Evolutionary conservation across 2,329 filamentous ascomycete genomes (phyloP).

Genomic region (Ophioceras dolichostomum): DNA sequence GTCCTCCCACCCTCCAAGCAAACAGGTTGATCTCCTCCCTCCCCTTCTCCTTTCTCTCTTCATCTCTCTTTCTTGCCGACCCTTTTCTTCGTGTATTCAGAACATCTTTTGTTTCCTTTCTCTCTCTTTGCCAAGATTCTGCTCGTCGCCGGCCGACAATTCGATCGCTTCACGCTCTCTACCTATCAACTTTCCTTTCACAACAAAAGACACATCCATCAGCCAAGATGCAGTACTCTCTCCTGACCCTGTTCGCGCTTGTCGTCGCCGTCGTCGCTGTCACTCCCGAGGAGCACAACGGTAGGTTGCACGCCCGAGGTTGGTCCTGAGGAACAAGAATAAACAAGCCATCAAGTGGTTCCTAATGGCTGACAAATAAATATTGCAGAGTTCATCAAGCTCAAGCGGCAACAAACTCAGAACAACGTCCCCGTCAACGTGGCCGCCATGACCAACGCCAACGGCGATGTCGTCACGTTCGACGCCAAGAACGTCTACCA

Average conservation of each 20-base stretch:
- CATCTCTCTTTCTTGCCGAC: constrained; percentile 7
- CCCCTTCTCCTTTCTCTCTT: constrained; percentile 6
- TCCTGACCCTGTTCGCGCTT: constrained; percentile 31
- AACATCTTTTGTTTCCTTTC: constrained; percentile 6
- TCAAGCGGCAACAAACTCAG: constrained; percentile 17
- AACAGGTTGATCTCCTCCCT: not conserved
- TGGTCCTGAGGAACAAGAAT: too few species aligned
- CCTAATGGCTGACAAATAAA: too few species aligned
- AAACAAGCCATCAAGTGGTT: too few species aligned
- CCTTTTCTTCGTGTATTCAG: constrained; percentile 5
- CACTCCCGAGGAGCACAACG: constrained; percentile 7
- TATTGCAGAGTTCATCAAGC: constrained; percentile 21
- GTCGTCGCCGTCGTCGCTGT: constrained; percentile 24
- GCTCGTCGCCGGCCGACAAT: constrained; percentile 41
- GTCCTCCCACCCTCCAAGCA: not conserved
- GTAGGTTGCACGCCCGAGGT: too few species aligned
- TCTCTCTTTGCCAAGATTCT: too few species aligned
- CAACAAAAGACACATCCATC: constrained; percentile 4
- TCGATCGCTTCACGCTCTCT: constrained; percentile 17
- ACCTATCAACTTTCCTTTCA: constrained; percentile 8
- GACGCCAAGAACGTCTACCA: constrained; percentile 28
- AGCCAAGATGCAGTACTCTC: constrained; percentile 41
- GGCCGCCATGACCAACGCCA: constrained; percentile 32
- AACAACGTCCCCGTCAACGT: constrained; percentile 19
- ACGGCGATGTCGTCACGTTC: constrained; percentile 33